These are phyloP conservation scores for Rhizopus delemar DNA, from an alignment of 371 early-diverging fungal species.

Conservation along the genomic window DNA sequence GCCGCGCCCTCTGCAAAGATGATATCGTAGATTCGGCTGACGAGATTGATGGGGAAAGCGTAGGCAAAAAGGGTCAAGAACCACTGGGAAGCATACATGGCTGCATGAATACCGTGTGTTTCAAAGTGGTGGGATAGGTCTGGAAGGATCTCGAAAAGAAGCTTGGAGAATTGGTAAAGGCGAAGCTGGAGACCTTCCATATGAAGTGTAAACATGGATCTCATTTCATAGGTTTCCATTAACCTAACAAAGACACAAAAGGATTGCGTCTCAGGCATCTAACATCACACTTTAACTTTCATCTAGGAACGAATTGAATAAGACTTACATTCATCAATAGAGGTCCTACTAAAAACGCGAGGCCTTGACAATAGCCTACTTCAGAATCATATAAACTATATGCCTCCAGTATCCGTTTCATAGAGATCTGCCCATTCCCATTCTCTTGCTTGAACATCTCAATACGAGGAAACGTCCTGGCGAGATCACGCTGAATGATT, in stretches of 20 bases:
- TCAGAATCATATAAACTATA: slow-evolving; percentile 89
- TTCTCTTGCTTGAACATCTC: slow-evolving; percentile 82
- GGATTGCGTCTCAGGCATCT: slow-evolving; percentile 89
- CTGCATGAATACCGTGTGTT: slow-evolving; percentile 71
- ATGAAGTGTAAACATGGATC: slow-evolving; percentile 75
- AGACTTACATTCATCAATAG: slow-evolving; percentile 78
- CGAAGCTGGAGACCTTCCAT: slow-evolving; percentile 88
- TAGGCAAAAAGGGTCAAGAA: slow-evolving; percentile 90
- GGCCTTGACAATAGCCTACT: slow-evolving; percentile 96
- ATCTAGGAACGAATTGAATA: background rate
- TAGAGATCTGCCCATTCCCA: slow-evolving; percentile 81
- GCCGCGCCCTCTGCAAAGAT: slow-evolving; percentile 84
- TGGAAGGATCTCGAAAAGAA: slow-evolving; percentile 81
- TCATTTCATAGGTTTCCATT: slow-evolving; percentile 90
- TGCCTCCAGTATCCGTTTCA: slow-evolving; percentile 86
- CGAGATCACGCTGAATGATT: slow-evolving; percentile 87
- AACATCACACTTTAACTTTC: background rate
- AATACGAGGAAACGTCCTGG: slow-evolving; percentile 89
- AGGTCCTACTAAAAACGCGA: slow-evolving; percentile 94
- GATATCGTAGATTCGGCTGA: slow-evolving; percentile 81
- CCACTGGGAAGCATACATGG: slow-evolving; percentile 95
- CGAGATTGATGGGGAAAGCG: slow-evolving; percentile 75
- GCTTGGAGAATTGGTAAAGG: slow-evolving; percentile 80
- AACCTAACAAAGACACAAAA: slow-evolving; percentile 88
- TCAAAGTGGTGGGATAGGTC: slow-evolving; percentile 72